Evolutionary conservation across 495 filamentous ascomycete genomes (phyloP), one percentile per base, ranked within the genome.

Genomic region (Neurospora cerealis): DNA sequence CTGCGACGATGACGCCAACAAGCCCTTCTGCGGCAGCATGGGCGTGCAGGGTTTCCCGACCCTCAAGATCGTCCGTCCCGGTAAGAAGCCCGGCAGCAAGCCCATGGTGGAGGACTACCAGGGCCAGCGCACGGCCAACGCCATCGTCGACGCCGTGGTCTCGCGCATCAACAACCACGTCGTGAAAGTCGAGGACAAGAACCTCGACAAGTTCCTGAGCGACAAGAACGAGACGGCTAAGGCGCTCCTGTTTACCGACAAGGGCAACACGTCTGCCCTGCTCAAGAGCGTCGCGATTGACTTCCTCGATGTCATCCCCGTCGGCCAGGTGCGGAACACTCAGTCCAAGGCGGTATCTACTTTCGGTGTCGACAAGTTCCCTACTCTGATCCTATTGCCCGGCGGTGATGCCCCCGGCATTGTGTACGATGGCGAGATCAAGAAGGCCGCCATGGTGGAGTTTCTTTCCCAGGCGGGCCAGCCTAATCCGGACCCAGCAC

Each of bases 1-100:
- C 81, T 99, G 96, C 83, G 96, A 98, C 76, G 94, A 97, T 36
- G 96, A 98, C 48, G 85, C 86, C 71, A 99, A 99, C 86, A 98
- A 98, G 82, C 85, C 87, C 4, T 88, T 98, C 77, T 99, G 96
- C 81, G 89, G 92, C 46, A 82, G 85, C 70, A 93, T 98, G 90
- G 96, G 95, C 69, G 90, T 99, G 32, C 88, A 97, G 83, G 96
- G 96, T 54, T 99, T 98, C 86, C 96, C 96, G 3, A 98, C 96
- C 1, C 85, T 99, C 72, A 99, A 99, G 87, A 95, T 97, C 73
- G 88, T 98, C 75, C 90, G 89, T 48, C 96, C 96, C 0, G 15
- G 13, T 4, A 89, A 89, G 70, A 95, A 94, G 82, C 84, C 88
- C 21, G 81, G 82, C 46, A 93, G 93, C 70, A 93, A 91, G 80